Evolutionary conservation across 129 eudicot genomes (phyloP).

Genomic region (Flaveria ramosissima): DNA sequence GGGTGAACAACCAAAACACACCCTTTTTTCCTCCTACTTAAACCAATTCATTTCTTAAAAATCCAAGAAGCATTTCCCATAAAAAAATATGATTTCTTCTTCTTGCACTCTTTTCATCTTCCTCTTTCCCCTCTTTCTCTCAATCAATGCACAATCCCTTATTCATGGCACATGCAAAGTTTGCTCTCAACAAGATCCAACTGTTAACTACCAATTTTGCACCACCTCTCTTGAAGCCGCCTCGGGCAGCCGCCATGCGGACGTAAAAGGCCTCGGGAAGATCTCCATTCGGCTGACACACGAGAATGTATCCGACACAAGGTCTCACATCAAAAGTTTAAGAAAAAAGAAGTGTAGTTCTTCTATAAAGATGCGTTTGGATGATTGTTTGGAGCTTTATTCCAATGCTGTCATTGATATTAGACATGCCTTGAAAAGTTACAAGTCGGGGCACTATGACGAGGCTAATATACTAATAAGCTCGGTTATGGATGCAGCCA

Average conservation of each 20-base stretch:
- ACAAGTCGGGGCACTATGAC: constrained; percentile 27
- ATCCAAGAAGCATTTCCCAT: constrained; percentile 1
- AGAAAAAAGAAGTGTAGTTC: neutral
- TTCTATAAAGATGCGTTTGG: constrained; percentile 29
- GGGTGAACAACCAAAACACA: constrained; percentile 10
- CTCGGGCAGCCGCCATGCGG: constrained; percentile 53
- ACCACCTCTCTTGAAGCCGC: constrained; percentile 58
- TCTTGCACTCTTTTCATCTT: constrained; percentile 33
- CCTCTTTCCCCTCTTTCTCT: constrained; percentile 24
- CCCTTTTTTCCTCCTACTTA: constrained; percentile 29
- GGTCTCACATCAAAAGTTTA: constrained; percentile 42
- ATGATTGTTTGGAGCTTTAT: constrained; percentile 46
- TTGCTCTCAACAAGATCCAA: constrained; percentile 47
- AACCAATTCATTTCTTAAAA: constrained; percentile 7
- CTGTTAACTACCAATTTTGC: constrained; percentile 54
- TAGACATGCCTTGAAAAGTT: constrained; percentile 31
- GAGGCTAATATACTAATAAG: constrained; percentile 33
- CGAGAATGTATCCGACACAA: constrained; percentile 56
- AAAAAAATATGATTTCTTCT: constrained; percentile 38
- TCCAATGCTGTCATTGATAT: constrained; percentile 24
- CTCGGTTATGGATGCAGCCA: constrained; percentile 51
- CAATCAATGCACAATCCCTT: constrained; percentile 27
- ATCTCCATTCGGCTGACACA: constrained; percentile 57
- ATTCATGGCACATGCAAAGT: constrained; percentile 54
- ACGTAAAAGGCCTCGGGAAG: constrained; percentile 53